A percentile compares a stretch with the other conserved stretches of the same genome.
Evolutionary conservation across 2,329 filamentous ascomycete species (phyloP).

Genomic region (Trichoderma gracile): DNA sequence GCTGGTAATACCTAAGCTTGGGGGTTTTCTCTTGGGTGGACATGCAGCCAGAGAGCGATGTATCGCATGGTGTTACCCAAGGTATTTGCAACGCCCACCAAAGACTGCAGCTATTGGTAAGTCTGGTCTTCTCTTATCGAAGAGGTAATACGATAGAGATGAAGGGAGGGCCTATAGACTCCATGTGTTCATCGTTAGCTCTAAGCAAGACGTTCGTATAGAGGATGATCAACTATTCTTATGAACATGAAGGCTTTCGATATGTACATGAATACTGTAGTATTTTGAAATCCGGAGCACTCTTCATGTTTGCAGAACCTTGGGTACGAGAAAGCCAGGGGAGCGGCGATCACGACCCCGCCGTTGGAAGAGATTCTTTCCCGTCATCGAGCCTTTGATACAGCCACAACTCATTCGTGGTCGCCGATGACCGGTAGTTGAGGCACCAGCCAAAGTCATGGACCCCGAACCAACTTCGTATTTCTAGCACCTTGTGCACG

Average conservation of each 20-base stretch:
- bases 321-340: neutral
- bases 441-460: neutral
- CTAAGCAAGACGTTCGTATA: no score
- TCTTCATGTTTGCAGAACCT: neutral
- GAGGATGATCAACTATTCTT: no score
- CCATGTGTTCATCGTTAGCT: no score
- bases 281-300: neutral
- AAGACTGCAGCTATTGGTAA: neutral
- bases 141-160: neutral
- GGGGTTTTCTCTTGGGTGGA: neutral
- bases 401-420: neutral
- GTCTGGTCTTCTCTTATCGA: neutral
- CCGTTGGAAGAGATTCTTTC: neutral
- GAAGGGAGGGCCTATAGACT: no score
- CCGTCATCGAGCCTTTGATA: neutral
- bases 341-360: neutral
- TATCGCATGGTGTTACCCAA: neutral
- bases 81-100: constrained; percentile 3
- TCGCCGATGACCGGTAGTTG: neutral
- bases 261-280: neutral
- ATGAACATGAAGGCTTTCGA: neutral
- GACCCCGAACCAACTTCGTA: neutral
- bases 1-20: neutral
- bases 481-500: neutral
- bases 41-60: constrained; percentile 1